Percentiles rank a stretch among this genome's conserved stretches.
Evolutionary conservation across 139 green algal species (phyloP).

Genomic region (Tetratostichococcus sp.): DNA sequence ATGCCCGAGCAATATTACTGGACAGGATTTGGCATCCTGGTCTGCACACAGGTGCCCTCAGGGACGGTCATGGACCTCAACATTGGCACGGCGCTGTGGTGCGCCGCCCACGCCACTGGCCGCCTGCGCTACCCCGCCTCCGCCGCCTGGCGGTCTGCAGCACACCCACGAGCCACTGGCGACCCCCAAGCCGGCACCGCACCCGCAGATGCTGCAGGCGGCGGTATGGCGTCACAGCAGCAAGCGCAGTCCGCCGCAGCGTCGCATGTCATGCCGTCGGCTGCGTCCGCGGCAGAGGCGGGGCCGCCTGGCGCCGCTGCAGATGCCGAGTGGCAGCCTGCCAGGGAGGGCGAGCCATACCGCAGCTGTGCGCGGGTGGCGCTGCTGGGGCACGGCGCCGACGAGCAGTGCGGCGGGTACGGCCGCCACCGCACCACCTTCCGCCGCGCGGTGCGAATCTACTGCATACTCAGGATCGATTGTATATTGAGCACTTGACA

Average conservation of each 20-base stretch:
- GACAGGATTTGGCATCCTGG: background rate
- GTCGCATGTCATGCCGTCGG: no score
- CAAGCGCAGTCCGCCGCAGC: constrained; percentile 5
- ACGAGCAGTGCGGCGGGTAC: constrained; percentile 92
- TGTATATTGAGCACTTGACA: no score
- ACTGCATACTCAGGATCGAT: no score
- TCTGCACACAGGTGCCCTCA: background rate
- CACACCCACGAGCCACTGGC: no score
- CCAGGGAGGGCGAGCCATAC: constrained; percentile 18
- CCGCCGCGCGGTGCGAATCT: constrained; percentile 9
- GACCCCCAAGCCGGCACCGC: background rate
- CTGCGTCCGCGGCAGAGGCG: background rate
- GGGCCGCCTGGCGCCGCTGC: background rate
- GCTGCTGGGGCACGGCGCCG: constrained; percentile 88
- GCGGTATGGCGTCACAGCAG: background rate
- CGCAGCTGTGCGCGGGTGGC: constrained; percentile 63
- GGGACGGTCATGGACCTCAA: constrained; percentile 94
- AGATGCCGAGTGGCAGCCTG: background rate
- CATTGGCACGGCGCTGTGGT: constrained; percentile 88
- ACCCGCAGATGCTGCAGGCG: background rate
- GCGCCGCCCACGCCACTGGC: constrained; percentile 61
- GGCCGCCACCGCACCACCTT: constrained; percentile 84
- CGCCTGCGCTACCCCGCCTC: constrained; percentile 5
- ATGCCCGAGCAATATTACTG: no score
- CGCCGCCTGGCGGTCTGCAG: background rate